phyloP scores from a whole-genome alignment of 192 early-diverging fungal species.

The Coemansia sp. region DNA sequence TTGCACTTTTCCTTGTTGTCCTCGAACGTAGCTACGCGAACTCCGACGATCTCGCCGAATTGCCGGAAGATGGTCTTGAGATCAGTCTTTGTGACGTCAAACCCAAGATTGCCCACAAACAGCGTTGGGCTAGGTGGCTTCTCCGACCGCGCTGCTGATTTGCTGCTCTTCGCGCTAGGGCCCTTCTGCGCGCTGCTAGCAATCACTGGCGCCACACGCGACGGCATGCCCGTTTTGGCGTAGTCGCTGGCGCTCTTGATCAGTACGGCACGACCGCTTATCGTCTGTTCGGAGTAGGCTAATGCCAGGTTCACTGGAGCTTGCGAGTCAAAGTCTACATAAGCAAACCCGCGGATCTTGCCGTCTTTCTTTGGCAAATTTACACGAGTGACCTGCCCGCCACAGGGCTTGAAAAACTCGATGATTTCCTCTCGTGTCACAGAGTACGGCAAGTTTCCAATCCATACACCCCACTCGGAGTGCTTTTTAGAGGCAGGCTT shows the following conservation, averaged over 20 bases:
- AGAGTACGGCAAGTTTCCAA: slow-evolving; percentile 70
- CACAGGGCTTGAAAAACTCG: slow-evolving; percentile 60
- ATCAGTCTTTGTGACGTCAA: slow-evolving; percentile 56
- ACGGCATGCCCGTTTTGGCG: slow-evolving; percentile 60
- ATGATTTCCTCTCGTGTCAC: slow-evolving; percentile 59
- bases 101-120: slow-evolving; percentile 71
- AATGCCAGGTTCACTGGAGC: slow-evolving; percentile 61
- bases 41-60: slow-evolving; percentile 67
- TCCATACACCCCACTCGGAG: slow-evolving; percentile 69
- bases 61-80: slow-evolving; percentile 62
- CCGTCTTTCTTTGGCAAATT: slow-evolving; percentile 45
- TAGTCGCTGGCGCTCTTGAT: slow-evolving; percentile 70
- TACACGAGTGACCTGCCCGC: slow-evolving; percentile 40
- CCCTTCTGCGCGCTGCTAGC: slow-evolving; percentile 17
- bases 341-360: slow-evolving; percentile 65
- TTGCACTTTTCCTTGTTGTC: slow-evolving; percentile 74
- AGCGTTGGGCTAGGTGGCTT: slow-evolving; percentile 64
- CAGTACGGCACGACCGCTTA: slow-evolving; percentile 64
- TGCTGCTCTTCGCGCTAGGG: neutral
- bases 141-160: slow-evolving; percentile 1
- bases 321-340: slow-evolving; percentile 65
- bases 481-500: slow-evolving; percentile 46
- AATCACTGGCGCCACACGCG: slow-evolving; percentile 8
- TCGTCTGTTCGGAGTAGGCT: slow-evolving; percentile 61
- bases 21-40: slow-evolving; percentile 72